phyloP scores from a whole-genome alignment of 106 monocot species.

The Apostasia ramifera region DNA sequence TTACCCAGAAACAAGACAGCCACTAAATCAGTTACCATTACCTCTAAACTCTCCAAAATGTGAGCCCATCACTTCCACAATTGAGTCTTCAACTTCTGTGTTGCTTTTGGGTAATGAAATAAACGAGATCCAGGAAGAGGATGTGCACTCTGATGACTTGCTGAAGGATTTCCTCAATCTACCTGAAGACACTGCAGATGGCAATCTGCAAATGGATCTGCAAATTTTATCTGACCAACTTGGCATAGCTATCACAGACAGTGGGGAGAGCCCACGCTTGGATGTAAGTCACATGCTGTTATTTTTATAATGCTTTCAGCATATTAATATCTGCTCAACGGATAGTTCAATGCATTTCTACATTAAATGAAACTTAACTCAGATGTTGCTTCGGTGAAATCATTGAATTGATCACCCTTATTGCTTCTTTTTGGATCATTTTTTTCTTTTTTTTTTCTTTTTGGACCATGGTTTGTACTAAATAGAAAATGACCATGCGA shows the following conservation, averaged over 20 bases:
- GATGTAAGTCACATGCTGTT: slow-evolving; percentile 42
- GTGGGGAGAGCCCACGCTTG: slow-evolving; percentile 61
- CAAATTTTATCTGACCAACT: slow-evolving; percentile 90
- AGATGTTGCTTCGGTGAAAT: too few relatives aligned
- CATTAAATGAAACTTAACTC: too few relatives aligned
- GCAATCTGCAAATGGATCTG: slow-evolving; percentile 66
- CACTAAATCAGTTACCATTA: too few relatives aligned
- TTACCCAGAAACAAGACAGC: too few relatives aligned
- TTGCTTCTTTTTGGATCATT: too few relatives aligned
- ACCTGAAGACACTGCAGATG: slow-evolving; percentile 59
- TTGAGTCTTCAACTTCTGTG: slow-evolving; percentile 28
- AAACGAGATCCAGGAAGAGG: slow-evolving; percentile 8
- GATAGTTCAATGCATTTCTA: too few relatives aligned
- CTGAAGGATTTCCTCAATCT: slow-evolving; percentile 49
- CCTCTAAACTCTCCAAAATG: slow-evolving; percentile 22
- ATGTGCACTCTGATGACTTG: slow-evolving; percentile 33
- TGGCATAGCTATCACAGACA: slow-evolving; percentile 81
- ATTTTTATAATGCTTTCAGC: too few relatives aligned
- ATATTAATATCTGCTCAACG: too few relatives aligned
- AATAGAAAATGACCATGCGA: too few relatives aligned
- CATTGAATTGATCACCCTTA: too few relatives aligned
- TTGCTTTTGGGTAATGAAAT: slow-evolving; percentile 22
- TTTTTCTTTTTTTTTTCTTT: too few relatives aligned
- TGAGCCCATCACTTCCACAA: slow-evolving; percentile 34
- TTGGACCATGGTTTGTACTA: too few relatives aligned